Conservation (phyloP, 257 asterid species). For the Solanum microdontum region DNA sequence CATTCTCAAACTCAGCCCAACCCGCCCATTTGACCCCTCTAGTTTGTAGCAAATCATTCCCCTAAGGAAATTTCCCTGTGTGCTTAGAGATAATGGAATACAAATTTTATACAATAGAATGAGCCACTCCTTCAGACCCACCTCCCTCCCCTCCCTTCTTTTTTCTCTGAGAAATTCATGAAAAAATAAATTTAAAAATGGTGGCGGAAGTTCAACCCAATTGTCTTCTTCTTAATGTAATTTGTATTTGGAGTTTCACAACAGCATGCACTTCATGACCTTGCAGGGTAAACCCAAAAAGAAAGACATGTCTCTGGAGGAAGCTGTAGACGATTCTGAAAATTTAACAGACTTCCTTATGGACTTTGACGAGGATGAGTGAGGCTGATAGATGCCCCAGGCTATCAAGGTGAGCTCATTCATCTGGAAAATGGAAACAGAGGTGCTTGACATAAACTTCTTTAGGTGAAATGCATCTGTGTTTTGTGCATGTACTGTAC, state of each 20-base stretch:
- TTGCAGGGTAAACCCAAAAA: slow-evolving; percentile 50
- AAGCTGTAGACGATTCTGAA: slow-evolving; percentile 84
- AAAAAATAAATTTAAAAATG: background rate
- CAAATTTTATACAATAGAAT: background rate
- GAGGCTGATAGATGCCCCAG: background rate
- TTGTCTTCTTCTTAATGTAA: background rate
- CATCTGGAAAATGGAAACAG: background rate
- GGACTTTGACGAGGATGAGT: slow-evolving; percentile 46
- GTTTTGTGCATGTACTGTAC: background rate
- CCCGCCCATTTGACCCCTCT: background rate
- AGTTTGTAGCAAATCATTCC: background rate
- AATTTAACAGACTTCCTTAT: slow-evolving; percentile 85
- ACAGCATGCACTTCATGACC: background rate
- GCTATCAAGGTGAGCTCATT: background rate
- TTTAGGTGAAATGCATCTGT: background rate
- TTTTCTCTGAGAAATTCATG: background rate
- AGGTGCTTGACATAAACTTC: background rate
- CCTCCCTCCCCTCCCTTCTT: background rate
- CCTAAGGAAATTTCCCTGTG: background rate
- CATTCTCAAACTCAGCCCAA: background rate
- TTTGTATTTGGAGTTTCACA: background rate
- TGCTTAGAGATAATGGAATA: background rate
- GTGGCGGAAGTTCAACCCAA: background rate
- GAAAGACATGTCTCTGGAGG: slow-evolving; percentile 58
- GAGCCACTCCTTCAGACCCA: background rate